phyloP scores from a whole-genome alignment of 73 alveolate genomes.

The Paramecium pentaurelia region DNA sequence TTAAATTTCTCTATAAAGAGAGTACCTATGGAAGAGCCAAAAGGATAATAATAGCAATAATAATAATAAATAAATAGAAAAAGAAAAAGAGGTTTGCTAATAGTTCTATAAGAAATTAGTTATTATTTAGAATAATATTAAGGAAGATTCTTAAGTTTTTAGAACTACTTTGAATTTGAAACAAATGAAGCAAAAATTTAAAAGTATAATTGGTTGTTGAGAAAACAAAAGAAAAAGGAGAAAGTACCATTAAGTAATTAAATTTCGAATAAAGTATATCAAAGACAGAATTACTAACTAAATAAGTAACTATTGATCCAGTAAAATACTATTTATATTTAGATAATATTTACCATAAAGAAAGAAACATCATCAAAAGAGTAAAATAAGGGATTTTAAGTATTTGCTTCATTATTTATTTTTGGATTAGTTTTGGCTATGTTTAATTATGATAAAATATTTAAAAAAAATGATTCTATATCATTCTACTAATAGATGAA shows the following conservation, averaged over 20 bases:
- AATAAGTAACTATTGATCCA: not conserved
- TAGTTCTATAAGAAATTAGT: too few species aligned
- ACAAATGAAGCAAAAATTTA: not conserved
- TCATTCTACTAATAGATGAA: not conserved
- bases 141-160: not conserved
- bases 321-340: not conserved
- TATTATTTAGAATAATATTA: not conserved
- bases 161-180: not conserved
- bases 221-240: not conserved
- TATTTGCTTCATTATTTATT: not conserved
- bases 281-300: not conserved
- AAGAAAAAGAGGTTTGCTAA: not conserved
- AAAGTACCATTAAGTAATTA: not conserved
- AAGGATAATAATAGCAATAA: not conserved
- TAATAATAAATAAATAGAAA: not conserved
- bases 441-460: constrained; percentile 8
- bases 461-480: not conserved
- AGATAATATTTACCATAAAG: not conserved
- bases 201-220: not conserved
- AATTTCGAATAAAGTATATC: not conserved
- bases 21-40: not conserved
- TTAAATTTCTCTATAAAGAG: not conserved
- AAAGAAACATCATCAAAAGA: not conserved
- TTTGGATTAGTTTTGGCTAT: not conserved
- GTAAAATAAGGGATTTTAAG: not conserved